Conservation (phyloP, 148 eudicot species). For the Bassia scoparia region DNA sequence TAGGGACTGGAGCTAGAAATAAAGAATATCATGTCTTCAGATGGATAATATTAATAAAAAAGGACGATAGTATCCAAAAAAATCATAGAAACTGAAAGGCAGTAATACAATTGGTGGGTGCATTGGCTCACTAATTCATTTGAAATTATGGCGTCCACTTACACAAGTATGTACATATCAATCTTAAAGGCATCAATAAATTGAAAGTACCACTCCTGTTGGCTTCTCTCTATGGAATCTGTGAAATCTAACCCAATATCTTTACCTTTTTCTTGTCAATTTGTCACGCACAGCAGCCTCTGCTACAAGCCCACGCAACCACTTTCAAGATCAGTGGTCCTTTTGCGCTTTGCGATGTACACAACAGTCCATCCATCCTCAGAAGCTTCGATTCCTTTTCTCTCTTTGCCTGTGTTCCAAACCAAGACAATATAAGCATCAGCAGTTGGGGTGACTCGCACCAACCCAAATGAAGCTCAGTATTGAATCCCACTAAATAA, state of each 20-base stretch:
- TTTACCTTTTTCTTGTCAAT: slow-evolving; percentile 65
- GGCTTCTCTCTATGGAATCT: slow-evolving; percentile 90
- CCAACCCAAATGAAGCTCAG: not conserved
- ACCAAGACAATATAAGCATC: slow-evolving; percentile 9
- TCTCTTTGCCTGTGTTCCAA: slow-evolving; percentile 48
- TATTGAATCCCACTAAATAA: too few relatives aligned
- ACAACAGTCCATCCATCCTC: slow-evolving; percentile 98
- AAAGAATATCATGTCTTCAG: not conserved
- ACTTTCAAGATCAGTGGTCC: slow-evolving; percentile 82
- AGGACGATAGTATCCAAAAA: too few relatives aligned
- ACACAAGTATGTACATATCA: not conserved
- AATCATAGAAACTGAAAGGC: too few relatives aligned
- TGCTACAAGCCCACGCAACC: slow-evolving; percentile 81
- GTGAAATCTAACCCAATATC: slow-evolving; percentile 75
- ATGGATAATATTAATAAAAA: too few relatives aligned
- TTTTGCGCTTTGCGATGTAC: slow-evolving; percentile 86
- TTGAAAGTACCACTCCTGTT: slow-evolving; percentile 57
- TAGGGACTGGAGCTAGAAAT: not conserved
- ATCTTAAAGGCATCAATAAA: not conserved
- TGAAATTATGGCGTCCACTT: not conserved
- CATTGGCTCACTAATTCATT: too few relatives aligned
- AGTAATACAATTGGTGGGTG: too few relatives aligned
- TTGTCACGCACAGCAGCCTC: slow-evolving; percentile 74
- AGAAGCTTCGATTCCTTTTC: slow-evolving; percentile 60
- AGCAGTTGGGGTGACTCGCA: not conserved